Evolutionary conservation across 148 eudicot genomes (phyloP).

Genomic region (Persicaria maculosa): DNA sequence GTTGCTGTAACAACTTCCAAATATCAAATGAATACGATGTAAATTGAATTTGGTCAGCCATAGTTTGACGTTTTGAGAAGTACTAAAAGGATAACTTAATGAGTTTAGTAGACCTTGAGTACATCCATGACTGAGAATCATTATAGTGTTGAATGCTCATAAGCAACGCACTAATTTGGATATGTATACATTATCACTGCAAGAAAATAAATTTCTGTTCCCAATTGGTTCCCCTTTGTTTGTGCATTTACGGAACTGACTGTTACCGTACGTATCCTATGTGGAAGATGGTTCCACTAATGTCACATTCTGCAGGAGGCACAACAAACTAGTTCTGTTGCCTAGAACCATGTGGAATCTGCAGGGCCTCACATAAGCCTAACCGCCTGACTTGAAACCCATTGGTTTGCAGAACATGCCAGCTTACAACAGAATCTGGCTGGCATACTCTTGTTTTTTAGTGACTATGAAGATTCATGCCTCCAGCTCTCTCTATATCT

Average conservation of each 20-base stretch:
- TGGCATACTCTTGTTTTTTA: neutral
- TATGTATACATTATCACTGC: neutral
- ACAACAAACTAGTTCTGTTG: neutral
- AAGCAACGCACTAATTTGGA: neutral
- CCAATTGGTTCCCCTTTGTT: neutral
- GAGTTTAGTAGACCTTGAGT: neutral
- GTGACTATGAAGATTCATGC: neutral
- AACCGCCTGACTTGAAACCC: neutral
- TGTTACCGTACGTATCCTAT: neutral
- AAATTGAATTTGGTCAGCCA: neutral
- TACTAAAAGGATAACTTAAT: neutral
- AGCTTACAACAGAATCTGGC: slow-evolving; percentile 1
- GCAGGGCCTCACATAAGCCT: neutral
- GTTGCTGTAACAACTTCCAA: neutral
- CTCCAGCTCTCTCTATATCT: neutral
- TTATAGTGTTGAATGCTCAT: neutral
- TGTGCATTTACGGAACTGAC: neutral
- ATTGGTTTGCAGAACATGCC: slow-evolving; percentile 6
- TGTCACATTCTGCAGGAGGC: neutral
- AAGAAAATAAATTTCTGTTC: neutral
- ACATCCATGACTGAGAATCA: neutral
- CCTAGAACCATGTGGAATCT: neutral
- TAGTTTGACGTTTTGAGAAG: neutral
- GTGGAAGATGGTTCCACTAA: neutral
- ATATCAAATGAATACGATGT: neutral